Base-by-base conservation (phyloP, 768 basidiomycete species). In the Strobilomyces echinocephalus region DNA sequence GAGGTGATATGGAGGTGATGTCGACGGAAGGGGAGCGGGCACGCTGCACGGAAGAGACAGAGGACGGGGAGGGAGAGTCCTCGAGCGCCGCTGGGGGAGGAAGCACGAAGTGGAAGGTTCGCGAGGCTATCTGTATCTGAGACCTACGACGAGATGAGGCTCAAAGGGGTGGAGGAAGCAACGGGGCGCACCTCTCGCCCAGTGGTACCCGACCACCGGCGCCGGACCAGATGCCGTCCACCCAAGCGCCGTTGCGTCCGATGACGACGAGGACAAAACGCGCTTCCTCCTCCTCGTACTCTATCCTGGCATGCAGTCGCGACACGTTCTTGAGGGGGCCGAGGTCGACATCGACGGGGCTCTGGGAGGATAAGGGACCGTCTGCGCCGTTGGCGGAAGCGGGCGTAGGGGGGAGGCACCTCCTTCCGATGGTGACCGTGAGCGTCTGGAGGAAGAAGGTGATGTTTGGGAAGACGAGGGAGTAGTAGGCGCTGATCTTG, bases 231-330 rank as follows among this genome's bases (percentile, higher is more conserved):
- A 90, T 84, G 30, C 94, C 95, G 59, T 98, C 94, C 5, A 99
- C 93, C 88, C 95, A 97, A 16, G 94, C 94, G 12, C 97, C 97
- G 63, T 99, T 98, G 54, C 97, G 78, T n/a, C 97, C 97, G 35
- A 91, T 79, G 35, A 99, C 95, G 55, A 85, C 84, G 34, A 99
- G 80, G 15, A 91, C 84, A 67, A 95, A 97, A 49, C 87, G 83
- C 57, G 90, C 89, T 57, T 87, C 85, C 8, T 91, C 87, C 67
- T 89, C 86, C 75, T 95, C 91, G 65, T 91, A 97, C 69, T 91
- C 91, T 62, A 98, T 94, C 76, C 84, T 87, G 33, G 97, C 97
- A 67, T 99, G 97, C 16, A 97, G 78, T 21, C 97, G 82, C n/a
- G 95, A 97, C 49, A 99, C 94, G 57, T 91, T 95, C 82, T 97